These are phyloP conservation scores for Amborella trichopoda DNA, from an alignment of 164 flowering plant genomes.

Conservation along the genomic window DNA sequence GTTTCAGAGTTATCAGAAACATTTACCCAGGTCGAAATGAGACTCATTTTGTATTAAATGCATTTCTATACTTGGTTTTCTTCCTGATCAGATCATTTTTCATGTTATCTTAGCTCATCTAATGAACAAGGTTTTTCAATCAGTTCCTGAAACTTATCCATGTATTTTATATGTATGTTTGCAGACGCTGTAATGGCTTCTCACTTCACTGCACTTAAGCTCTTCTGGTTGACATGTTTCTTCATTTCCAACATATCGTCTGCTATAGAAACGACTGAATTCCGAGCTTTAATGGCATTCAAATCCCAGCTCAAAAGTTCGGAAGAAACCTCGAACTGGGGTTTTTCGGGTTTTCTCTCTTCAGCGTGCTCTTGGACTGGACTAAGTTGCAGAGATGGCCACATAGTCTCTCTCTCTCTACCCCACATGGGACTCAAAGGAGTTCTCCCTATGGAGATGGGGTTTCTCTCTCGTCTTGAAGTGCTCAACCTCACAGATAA, in stretches of 20 bases:
- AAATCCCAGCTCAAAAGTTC: not conserved
- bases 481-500: slow-evolving; percentile 46
- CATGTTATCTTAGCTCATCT: too few species aligned
- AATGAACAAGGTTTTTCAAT: too few species aligned
- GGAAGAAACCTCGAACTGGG: not conserved
- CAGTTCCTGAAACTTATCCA: too few species aligned
- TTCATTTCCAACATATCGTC: not conserved
- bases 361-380: slow-evolving; percentile 56
- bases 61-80: too few species aligned
- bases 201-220: not conserved
- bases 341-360: slow-evolving; percentile 22
- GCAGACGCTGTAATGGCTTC: not conserved
- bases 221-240: not conserved
- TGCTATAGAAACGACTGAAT: not conserved
- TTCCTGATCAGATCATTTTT: too few species aligned
- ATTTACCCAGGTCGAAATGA: too few species aligned
- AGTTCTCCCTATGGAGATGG: slow-evolving; percentile 29
- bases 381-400: slow-evolving; percentile 28
- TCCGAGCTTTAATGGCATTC: not conserved
- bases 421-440: slow-evolving; percentile 31
- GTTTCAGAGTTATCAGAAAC: too few species aligned
- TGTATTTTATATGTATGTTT: too few species aligned
- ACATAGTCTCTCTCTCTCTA: slow-evolving; percentile 34
- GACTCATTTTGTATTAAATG: too few species aligned
- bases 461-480: slow-evolving; percentile 26